phyloP scores from a whole-genome alignment of 169 alveolate genomes.

The Plasmodium yoelii region DNA sequence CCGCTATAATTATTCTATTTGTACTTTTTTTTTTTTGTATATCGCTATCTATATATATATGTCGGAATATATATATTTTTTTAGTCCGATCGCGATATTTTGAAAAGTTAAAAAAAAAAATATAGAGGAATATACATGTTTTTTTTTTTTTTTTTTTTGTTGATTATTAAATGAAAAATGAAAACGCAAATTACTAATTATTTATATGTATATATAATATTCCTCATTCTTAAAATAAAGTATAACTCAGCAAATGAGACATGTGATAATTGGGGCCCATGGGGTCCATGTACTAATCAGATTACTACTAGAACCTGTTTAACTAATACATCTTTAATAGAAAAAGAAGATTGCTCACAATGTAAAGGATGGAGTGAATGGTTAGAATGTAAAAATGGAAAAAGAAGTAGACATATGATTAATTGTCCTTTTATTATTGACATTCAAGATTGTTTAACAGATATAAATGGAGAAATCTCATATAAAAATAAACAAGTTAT shows the following conservation, averaged over 20 bases:
- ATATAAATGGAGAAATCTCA: no score
- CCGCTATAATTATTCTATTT: no score
- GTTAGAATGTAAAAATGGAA: conserved; percentile 42
- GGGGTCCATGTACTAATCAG: conserved; percentile 27
- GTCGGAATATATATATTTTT: neutral
- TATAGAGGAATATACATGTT: neutral
- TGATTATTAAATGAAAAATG: conserved; percentile 22
- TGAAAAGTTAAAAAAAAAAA: neutral
- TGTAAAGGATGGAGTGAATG: conserved; percentile 57
- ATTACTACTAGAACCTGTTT: conserved; percentile 23
- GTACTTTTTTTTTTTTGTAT: no score
- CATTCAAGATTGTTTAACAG: conserved; percentile 18
- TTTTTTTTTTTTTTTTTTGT: conserved; percentile 23
- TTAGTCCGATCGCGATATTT: neutral
- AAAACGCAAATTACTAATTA: conserved; percentile 10
- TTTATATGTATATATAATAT: conserved; percentile 10
- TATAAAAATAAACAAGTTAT: no score
- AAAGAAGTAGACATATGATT: conserved; percentile 12
- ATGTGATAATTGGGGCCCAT: conserved; percentile 40
- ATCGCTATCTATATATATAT: no score
- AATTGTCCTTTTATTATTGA: conserved; percentile 51
- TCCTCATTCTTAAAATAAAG: neutral
- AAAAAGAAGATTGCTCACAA: neutral
- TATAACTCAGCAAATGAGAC: neutral
- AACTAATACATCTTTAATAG: conserved; percentile 8